Percentiles rank a stretch among this genome's conserved stretches.
phyloP scores from a whole-genome alignment of 2,329 filamentous ascomycete genomes.

The Xylaria sp. region DNA sequence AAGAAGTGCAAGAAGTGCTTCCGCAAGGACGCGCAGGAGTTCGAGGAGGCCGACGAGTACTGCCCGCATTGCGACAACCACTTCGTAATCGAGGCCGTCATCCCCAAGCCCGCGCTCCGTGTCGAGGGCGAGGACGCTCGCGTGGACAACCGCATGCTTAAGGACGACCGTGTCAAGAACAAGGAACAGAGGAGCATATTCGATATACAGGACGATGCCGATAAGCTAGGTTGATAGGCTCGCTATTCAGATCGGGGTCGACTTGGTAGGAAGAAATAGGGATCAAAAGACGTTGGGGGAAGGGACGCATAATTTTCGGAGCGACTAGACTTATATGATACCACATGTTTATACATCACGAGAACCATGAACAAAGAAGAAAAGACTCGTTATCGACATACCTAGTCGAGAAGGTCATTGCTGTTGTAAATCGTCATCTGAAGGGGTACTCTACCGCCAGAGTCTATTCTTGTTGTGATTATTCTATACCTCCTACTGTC shows the following conservation, averaged over 20 bases:
- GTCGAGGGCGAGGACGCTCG: slow-evolving; percentile 93
- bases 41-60: slow-evolving; percentile 98
- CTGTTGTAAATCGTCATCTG: slow-evolving; percentile 31
- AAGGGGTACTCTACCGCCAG: slow-evolving; percentile 15
- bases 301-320: slow-evolving; percentile 34
- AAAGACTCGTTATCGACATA: slow-evolving; percentile 10
- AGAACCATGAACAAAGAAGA: slow-evolving; percentile 35
- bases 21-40: slow-evolving; percentile 90
- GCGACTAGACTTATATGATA: slow-evolving; percentile 50
- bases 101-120: slow-evolving; percentile 82
- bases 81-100: slow-evolving; percentile 89
- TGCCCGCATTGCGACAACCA: slow-evolving; percentile 99
- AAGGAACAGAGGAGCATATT: slow-evolving; percentile 75
- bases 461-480: slow-evolving; percentile 26
- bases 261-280: slow-evolving; percentile 3
- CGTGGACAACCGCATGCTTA: slow-evolving; percentile 89
- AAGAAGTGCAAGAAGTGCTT: slow-evolving; percentile 99
- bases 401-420: slow-evolving; percentile 15
- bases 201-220: slow-evolving; percentile 77
- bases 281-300: background rate
- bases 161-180: slow-evolving; percentile 80
- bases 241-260: background rate
- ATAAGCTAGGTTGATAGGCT: slow-evolving; percentile 69
- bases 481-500: slow-evolving; percentile 18
- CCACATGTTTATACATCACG: slow-evolving; percentile 45